These are phyloP conservation scores for Russula sp. DNA, from an alignment of 768 basidiomycete species.

Conservation along the genomic window DNA sequence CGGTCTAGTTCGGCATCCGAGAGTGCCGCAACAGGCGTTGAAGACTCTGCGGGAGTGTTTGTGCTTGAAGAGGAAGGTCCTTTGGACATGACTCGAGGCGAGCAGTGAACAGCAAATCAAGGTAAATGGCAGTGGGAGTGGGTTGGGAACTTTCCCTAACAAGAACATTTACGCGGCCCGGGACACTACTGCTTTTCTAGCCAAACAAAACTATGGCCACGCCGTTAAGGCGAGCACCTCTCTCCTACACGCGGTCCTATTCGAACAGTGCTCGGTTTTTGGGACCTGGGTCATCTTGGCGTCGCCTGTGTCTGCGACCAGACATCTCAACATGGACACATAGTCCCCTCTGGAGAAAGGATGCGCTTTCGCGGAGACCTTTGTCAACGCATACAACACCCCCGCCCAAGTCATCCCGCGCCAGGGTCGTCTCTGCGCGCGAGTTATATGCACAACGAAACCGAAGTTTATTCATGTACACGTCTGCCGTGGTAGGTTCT, in stretches of 20 bases:
- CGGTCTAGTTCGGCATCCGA: conserved; percentile 67
- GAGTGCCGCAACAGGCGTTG: conserved; percentile 22
- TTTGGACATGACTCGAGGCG: neutral
- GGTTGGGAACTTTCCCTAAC: no score
- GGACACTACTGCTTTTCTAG: neutral
- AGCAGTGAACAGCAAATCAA: neutral
- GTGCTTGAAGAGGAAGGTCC: conserved; percentile 3
- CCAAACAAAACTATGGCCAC: neutral
- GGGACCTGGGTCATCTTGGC: neutral
- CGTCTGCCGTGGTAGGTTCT: conserved; percentile 65
- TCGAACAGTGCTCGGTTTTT: neutral
- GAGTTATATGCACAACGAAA: conserved; percentile 54
- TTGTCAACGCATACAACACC: conserved; percentile 11
- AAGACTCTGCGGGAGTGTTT: conserved; percentile 6
- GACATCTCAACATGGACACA: neutral
- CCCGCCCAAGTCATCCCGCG: conserved; percentile 13
- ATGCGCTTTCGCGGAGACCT: neutral
- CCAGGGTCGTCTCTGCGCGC: conserved; percentile 33
- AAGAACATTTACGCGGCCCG: neutral
- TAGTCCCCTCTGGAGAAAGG: neutral
- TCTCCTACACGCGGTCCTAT: neutral
- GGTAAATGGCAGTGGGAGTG: neutral
- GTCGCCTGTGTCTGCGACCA: neutral
- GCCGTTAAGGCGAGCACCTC: neutral
- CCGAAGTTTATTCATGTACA: conserved; percentile 76